Percentiles rank a stretch among this genome's conserved stretches.
Evolutionary conservation across 768 basidiomycete species (phyloP).

Genomic region (Lactarius deliciosus): DNA sequence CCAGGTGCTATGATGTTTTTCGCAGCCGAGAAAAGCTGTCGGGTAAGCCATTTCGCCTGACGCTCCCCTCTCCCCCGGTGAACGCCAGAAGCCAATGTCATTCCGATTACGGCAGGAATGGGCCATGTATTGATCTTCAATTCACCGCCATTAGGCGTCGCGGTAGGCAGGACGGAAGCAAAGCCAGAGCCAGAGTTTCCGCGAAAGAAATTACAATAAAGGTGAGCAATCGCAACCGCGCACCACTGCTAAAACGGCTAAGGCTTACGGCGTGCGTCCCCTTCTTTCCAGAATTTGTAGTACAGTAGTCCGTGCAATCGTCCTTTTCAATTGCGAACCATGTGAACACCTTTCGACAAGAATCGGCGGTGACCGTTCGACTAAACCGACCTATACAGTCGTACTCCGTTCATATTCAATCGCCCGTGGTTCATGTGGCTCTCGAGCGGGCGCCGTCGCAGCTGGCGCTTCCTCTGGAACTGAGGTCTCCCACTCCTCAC

Average conservation of each 20-base stretch:
- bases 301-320: conserved; percentile 7
- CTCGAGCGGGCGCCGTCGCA: background rate
- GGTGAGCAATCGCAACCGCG: conserved; percentile 8
- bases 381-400: conserved; percentile 4
- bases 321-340: conserved; percentile 24
- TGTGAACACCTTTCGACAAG: conserved; percentile 4
- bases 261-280: conserved; percentile 28
- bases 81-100: conserved; percentile 24
- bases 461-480: background rate
- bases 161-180: conserved; percentile 3
- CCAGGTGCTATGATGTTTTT: conserved; percentile 9
- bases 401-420: conserved; percentile 1
- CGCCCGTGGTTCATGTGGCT: conserved; percentile 5
- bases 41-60: conserved; percentile 21
- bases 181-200: conserved; percentile 1
- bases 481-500: conserved; percentile 1
- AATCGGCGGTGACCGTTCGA: conserved; percentile 20
- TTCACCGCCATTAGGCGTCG: conserved; percentile 22
- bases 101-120: conserved; percentile 21
- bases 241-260: conserved; percentile 18
- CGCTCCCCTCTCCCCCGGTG: conserved; percentile 9
- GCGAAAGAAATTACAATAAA: conserved; percentile 11
- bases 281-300: conserved; percentile 24
- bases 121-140: conserved; percentile 20
- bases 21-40: conserved; percentile 14